Conservation (phyloP, 495 filamentous ascomycete species). For the Glarea lozoyensis region DNA sequence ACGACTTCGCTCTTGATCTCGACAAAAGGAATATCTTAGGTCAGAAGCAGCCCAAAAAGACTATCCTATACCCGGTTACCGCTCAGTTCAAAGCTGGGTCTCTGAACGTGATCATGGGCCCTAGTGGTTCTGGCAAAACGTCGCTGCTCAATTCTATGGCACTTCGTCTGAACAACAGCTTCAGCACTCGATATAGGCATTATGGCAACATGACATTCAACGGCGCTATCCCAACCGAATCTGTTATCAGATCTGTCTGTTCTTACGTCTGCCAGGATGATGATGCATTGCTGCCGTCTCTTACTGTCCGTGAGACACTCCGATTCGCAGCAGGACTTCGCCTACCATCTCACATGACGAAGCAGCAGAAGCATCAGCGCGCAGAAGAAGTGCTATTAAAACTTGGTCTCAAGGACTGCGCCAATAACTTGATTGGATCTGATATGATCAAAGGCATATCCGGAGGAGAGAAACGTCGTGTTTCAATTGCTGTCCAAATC, state of each 20-base stretch:
- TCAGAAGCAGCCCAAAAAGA: constrained; percentile 35
- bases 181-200: constrained; percentile 42
- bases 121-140: constrained; percentile 67
- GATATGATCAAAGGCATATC: constrained; percentile 68
- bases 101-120: constrained; percentile 72
- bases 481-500: constrained; percentile 68
- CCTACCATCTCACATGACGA: constrained; percentile 58
- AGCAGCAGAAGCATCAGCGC: constrained; percentile 49
- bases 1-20: constrained; percentile 52
- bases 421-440: constrained; percentile 62
- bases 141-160: constrained; percentile 63
- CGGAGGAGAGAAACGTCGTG: constrained; percentile 66
- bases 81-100: constrained; percentile 51
- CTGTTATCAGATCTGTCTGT: constrained; percentile 57
- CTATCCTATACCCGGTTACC: constrained; percentile 56
- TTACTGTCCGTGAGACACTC: constrained; percentile 67
- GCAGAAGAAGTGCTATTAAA: constrained; percentile 65
- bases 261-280: constrained; percentile 74
- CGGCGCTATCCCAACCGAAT: constrained; percentile 51
- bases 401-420: constrained; percentile 69
- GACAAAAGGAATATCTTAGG: constrained; percentile 43
- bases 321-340: constrained; percentile 59
- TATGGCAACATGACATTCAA: constrained; percentile 58
- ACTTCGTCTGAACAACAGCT: constrained; percentile 46
- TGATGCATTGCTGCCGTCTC: constrained; percentile 60